Evolutionary conservation across 768 basidiomycete species (phyloP).

Genomic region (Ramaria rubella): DNA sequence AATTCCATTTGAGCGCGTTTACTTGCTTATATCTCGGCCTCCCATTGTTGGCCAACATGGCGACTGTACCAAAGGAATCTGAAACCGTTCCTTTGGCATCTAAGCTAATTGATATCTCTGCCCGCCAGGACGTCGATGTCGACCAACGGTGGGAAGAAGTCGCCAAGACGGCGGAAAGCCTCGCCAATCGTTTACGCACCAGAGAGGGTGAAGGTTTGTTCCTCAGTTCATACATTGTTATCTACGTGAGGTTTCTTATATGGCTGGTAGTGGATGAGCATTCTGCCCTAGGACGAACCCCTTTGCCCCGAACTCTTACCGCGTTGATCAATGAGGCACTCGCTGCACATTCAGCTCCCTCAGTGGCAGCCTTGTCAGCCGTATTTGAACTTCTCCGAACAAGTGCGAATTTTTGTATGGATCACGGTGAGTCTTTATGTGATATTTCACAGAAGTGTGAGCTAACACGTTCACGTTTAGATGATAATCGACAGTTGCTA

Average conservation of each 20-base stretch:
- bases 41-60: neutral
- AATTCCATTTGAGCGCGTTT: neutral
- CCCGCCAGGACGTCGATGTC: slow-evolving; percentile 2
- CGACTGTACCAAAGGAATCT: neutral
- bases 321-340: slow-evolving; percentile 53
- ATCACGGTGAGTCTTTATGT: slow-evolving; percentile 51
- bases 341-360: slow-evolving; percentile 41
- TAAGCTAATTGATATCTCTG: slow-evolving; percentile 1
- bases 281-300: slow-evolving; percentile 54
- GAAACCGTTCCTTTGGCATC: slow-evolving; percentile 7
- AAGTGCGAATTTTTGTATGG: slow-evolving; percentile 78
- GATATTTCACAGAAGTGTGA: neutral
- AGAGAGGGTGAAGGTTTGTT: slow-evolving; percentile 46
- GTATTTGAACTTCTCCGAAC: slow-evolving; percentile 69
- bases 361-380: slow-evolving; percentile 39
- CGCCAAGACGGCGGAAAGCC: slow-evolving; percentile 42
- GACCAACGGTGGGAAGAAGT: slow-evolving; percentile 44
- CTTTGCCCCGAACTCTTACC: slow-evolving; percentile 58
- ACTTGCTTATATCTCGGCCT: neutral
- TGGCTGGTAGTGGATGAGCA: slow-evolving; percentile 56
- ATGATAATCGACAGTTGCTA: slow-evolving; percentile 66
- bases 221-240: neutral
- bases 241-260: slow-evolving; percentile 3
- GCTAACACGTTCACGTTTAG: slow-evolving; percentile 34
- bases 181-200: slow-evolving; percentile 58